Base-by-base conservation (phyloP, 352 stramenopile species). In the Phytophthora aleatoria region DNA sequence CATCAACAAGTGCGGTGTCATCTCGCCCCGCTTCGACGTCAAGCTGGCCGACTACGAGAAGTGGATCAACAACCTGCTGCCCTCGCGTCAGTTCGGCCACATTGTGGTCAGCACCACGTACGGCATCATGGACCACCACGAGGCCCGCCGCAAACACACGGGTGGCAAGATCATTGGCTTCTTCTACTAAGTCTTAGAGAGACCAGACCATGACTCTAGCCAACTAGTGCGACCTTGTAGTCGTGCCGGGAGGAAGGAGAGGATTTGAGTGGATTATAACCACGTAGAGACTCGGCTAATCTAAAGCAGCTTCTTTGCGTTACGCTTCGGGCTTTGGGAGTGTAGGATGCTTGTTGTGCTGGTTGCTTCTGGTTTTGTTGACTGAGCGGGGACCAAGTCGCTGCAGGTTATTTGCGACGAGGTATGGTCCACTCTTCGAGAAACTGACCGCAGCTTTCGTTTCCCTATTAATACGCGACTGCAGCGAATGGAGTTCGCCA, bases 141-240 rank as follows among this genome's bases (percentile, higher is more conserved):
- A 96, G 74, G 98, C 98, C 50, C 96, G 97, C 77, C 95, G 97
- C 75, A 99, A 99, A 97, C 97, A 99, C 89, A 99, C 97, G 48
- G 98, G 98, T 97, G 98, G 98, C 79, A 99, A 99, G 92, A 90
- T 99, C 84, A 95, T 99, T 64, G 98, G 97, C 67, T 99, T 99
- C 86, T 99, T 99, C 89, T 99, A 99, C 87, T 99, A 97, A 47
- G 3, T 16, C 13, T 31, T 44, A 12, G 31, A 33, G 44, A 53
- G 61, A 60, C 30, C 38, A 52, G 55, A 39, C 43, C 41, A 59
- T 50, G 49, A 50, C 50, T 63, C 48, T 52, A 56, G 57, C 50
- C 35, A 50, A 47, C 41, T 47, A 62, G 59, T 72, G 51, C 52
- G 69, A 69, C 50, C 49, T 61, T 44, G 16, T 20, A 27, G 38